Conservation (phyloP, 345 rosid species). For the Ceriops decandra region DNA sequence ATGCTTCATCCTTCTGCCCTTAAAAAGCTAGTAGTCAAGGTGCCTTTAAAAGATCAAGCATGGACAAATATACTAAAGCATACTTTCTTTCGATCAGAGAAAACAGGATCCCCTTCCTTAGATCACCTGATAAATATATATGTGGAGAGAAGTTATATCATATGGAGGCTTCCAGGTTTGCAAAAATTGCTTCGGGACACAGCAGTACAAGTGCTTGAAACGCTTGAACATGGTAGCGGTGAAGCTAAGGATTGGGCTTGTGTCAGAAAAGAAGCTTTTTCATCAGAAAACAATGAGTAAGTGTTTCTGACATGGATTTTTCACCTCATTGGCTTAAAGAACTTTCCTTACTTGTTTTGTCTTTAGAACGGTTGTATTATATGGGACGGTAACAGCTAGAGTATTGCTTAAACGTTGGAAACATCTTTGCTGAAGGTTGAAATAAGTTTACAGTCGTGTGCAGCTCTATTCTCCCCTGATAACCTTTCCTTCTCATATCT, state of each 20-base stretch:
- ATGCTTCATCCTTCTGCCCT: constrained; percentile 80
- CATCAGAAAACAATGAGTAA: constrained; percentile 78
- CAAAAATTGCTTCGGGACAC: constrained; percentile 63
- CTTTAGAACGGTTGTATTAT: neutral
- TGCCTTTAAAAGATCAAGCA: constrained; percentile 74
- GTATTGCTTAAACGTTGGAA: neutral
- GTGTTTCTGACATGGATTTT: constrained; percentile 18
- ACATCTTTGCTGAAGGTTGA: neutral
- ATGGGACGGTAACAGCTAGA: neutral
- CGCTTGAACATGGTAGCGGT: constrained; percentile 43
- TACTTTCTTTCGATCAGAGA: constrained; percentile 53
- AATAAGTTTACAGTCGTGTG: neutral
- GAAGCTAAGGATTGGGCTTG: constrained; percentile 76
- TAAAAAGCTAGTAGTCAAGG: constrained; percentile 68
- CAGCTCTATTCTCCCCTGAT: neutral
- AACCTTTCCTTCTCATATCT: neutral
- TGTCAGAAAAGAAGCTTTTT: constrained; percentile 72
- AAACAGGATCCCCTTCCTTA: constrained; percentile 60
- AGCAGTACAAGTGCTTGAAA: constrained; percentile 50
- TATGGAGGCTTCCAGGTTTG: constrained; percentile 89
- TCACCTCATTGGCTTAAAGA: constrained; percentile 5
- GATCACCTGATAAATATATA: constrained; percentile 78
- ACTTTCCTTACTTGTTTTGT: neutral
- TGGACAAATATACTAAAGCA: constrained; percentile 65
- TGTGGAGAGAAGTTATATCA: constrained; percentile 69